Percentiles rank a stretch among this genome's conserved stretches.
Evolutionary conservation across 495 filamentous ascomycete genomes (phyloP).

Genomic region (Aspergillus bertholletiae): DNA sequence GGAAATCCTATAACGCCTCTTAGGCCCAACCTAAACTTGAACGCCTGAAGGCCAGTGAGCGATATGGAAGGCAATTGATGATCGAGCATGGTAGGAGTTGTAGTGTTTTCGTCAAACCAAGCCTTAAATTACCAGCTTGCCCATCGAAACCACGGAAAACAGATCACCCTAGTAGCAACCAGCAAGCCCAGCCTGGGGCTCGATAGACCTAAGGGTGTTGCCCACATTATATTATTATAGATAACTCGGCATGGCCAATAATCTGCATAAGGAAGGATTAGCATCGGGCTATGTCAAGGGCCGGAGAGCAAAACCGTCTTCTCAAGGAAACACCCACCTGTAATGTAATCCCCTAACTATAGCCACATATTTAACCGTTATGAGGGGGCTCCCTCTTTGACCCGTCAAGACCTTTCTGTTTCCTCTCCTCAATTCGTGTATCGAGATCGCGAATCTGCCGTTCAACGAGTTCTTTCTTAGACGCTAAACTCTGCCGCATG

Average conservation of each 20-base stretch:
- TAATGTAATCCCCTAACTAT: conserved; percentile 2
- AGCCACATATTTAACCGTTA: conserved; percentile 5
- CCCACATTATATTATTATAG: background rate
- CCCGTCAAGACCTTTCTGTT: conserved; percentile 23
- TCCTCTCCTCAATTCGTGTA: conserved; percentile 37
- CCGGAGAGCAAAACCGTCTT: background rate
- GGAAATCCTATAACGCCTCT: background rate
- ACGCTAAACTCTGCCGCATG: conserved; percentile 42
- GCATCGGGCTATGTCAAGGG: background rate
- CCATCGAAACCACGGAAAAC: background rate
- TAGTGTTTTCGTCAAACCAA: too few relatives aligned
- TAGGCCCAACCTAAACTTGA: background rate
- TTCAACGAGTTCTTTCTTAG: conserved; percentile 51
- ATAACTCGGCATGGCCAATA: background rate
- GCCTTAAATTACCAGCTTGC: too few relatives aligned
- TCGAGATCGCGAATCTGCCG: conserved; percentile 54
- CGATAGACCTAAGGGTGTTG: background rate
- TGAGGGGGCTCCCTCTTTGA: conserved; percentile 18
- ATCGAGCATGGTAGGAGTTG: background rate
- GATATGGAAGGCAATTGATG: background rate
- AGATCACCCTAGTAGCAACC: background rate
- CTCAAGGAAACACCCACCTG: background rate
- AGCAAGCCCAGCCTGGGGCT: background rate
- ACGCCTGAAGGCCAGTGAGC: background rate
- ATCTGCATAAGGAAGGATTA: background rate